A percentile compares a stretch with the other conserved stretches of the same genome.
Conservation (phyloP, 2,329 filamentous ascomycete genomes). For the Tolypocladium pustulatum region DNA sequence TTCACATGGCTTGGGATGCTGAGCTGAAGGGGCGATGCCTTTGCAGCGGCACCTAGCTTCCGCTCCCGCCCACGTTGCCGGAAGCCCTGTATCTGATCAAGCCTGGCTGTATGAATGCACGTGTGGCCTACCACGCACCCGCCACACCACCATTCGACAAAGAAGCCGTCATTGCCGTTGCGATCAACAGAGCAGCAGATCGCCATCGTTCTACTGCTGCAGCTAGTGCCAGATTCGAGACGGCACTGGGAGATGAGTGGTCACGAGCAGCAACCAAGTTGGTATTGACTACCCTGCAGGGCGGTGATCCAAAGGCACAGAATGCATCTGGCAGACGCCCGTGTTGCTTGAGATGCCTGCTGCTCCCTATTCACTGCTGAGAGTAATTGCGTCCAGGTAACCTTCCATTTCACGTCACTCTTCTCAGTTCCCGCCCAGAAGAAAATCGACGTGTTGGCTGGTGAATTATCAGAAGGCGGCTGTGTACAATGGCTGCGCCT, state of each 20-base stretch:
- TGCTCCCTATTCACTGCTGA: neutral
- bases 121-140: neutral
- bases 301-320: neutral
- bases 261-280: neutral
- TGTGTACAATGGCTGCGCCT: neutral
- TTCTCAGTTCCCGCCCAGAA: neutral
- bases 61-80: neutral
- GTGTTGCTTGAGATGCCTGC: neutral
- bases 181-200: neutral
- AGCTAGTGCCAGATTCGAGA: neutral
- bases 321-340: neutral
- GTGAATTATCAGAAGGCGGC: neutral
- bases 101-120: neutral
- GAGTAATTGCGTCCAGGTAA: neutral
- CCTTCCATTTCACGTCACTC: neutral
- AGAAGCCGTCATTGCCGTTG: neutral
- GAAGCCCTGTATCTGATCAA: too few species aligned
- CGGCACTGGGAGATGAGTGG: neutral
- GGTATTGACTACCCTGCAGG: neutral
- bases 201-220: neutral
- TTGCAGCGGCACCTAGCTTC: neutral
- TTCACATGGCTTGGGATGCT: too few species aligned
- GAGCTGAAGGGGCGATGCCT: neutral
- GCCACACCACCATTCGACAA: neutral
- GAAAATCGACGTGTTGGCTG: neutral